phyloP scores from a whole-genome alignment of 1,284 basidiomycete genomes.

The Trametes sp. region DNA sequence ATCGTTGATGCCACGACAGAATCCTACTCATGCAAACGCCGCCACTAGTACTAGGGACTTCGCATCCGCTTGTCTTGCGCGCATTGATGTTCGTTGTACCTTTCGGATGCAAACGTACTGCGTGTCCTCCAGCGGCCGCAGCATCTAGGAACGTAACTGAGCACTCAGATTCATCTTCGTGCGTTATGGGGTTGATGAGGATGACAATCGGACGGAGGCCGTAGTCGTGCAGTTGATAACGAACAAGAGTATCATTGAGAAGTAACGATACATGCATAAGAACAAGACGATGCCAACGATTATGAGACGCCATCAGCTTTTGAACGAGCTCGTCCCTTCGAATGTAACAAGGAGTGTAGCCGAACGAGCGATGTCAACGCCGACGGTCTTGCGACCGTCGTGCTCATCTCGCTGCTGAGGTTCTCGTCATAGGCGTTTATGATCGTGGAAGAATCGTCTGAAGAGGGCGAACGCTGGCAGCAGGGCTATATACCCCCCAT shows the following conservation, averaged over 20 bases:
- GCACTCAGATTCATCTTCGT: too few relatives aligned
- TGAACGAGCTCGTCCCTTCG: conserved; percentile 54
- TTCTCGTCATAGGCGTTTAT: conserved; percentile 56
- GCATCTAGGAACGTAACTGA: too few relatives aligned
- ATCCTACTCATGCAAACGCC: too few relatives aligned
- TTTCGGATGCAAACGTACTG: too few relatives aligned
- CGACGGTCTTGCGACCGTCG: conserved; percentile 47
- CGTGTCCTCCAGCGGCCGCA: too few relatives aligned
- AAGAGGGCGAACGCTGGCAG: conserved; percentile 3
- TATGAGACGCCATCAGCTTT: conserved; percentile 51
- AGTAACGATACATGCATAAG: background rate
- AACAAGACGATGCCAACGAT: conserved; percentile 17
- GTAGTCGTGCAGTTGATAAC: too few relatives aligned
- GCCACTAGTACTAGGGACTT: too few relatives aligned
- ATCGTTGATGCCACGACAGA: too few relatives aligned
- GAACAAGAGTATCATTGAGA: background rate
- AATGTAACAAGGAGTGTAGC: conserved; percentile 57
- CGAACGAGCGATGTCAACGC: conserved; percentile 61
- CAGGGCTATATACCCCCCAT: conserved; percentile 3
- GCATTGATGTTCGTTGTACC: too few relatives aligned
- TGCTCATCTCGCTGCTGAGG: conserved; percentile 54
- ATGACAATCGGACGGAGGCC: too few relatives aligned
- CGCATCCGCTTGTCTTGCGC: too few relatives aligned
- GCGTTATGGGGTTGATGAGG: too few relatives aligned
- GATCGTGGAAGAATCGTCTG: conserved; percentile 59